A percentile compares a stretch with the other conserved stretches of the same genome.
These are phyloP conservation scores for Meira miltonrushii DNA, from an alignment of 1,284 basidiomycete species.

Conservation along the genomic window DNA sequence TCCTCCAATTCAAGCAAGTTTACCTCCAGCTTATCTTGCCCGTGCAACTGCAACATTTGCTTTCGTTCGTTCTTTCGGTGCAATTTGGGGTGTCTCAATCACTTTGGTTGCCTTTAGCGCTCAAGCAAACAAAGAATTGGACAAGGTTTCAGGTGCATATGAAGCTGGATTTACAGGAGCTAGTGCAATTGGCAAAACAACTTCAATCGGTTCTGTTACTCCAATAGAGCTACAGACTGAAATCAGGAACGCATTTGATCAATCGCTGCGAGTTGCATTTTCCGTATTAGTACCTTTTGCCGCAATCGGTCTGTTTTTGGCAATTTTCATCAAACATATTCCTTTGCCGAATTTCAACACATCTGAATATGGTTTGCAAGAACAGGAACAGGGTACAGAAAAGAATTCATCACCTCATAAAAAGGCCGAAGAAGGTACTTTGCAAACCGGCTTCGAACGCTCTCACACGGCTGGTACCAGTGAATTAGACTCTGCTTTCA, in stretches of 20 bases:
- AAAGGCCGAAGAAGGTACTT: too few relatives aligned
- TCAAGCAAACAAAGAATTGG: not conserved
- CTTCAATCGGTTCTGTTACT: not conserved
- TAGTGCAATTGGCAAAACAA: not conserved
- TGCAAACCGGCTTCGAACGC: too few relatives aligned
- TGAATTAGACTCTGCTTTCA: too few relatives aligned
- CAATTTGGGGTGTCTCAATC: constrained; percentile 35
- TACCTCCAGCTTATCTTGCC: constrained; percentile 26
- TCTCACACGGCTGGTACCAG: too few relatives aligned
- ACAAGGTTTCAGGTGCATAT: not conserved
- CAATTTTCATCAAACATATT: not conserved
- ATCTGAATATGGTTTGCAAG: not conserved
- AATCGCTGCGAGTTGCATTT: not conserved
- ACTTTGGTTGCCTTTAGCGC: not conserved
- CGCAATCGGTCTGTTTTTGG: not conserved
- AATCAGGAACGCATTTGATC: not conserved
- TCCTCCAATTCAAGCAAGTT: constrained; percentile 31
- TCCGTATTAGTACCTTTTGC: not conserved
- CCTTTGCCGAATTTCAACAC: not conserved
- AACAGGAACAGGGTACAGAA: too few relatives aligned
- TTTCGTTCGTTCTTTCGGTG: constrained; percentile 29
- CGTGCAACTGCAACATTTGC: constrained; percentile 29
- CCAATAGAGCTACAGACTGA: not conserved
- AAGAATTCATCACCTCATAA: too few relatives aligned
- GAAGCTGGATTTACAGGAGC: not conserved